phyloP scores from a whole-genome alignment of 805 yeast genomes.

The Nakazawaea holstii region DNA sequence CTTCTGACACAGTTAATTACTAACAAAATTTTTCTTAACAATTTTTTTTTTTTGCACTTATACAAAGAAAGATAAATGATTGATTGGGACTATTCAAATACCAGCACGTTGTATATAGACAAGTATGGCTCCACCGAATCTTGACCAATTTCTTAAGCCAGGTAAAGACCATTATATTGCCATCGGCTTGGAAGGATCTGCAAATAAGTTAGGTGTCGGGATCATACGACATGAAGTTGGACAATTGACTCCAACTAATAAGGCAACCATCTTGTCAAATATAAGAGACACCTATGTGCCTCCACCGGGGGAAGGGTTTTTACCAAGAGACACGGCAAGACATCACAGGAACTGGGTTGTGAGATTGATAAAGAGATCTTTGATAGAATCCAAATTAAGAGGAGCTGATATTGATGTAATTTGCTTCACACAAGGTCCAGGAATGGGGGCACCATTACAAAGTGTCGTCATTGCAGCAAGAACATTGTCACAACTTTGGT shows the following conservation, averaged over 20 bases:
- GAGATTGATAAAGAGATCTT: conserved; percentile 60
- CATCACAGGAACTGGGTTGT: conserved; percentile 96
- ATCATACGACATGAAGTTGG: conserved; percentile 73
- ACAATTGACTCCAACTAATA: conserved; percentile 45
- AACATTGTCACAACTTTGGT: conserved; percentile 74
- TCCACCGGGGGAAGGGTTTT: conserved; percentile 97
- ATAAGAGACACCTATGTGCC: conserved; percentile 92
- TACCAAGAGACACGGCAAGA: conserved; percentile 94
- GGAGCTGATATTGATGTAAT: conserved; percentile 62
- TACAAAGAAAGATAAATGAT: too few species aligned
- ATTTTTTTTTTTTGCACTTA: too few species aligned
- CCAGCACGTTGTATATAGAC: too few species aligned
- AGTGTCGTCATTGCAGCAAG: conserved; percentile 91
- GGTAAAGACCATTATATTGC: conserved; percentile 57
- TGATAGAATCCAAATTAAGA: conserved; percentile 52
- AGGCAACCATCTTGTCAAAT: conserved; percentile 79
- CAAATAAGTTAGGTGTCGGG: conserved; percentile 94
- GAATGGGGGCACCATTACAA: conserved; percentile 98
- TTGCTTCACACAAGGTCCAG: conserved; percentile 97
- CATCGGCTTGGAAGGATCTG: conserved; percentile 93
- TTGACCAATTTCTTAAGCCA: conserved; percentile 35
- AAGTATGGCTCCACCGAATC: conserved; percentile 20
- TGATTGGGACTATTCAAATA: too few species aligned
- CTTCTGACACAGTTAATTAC: too few species aligned
- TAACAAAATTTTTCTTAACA: too few species aligned